A percentile compares a stretch with the other conserved stretches of the same genome.
phyloP scores from a whole-genome alignment of 345 rosid species.

The Melastoma malabathricum region DNA sequence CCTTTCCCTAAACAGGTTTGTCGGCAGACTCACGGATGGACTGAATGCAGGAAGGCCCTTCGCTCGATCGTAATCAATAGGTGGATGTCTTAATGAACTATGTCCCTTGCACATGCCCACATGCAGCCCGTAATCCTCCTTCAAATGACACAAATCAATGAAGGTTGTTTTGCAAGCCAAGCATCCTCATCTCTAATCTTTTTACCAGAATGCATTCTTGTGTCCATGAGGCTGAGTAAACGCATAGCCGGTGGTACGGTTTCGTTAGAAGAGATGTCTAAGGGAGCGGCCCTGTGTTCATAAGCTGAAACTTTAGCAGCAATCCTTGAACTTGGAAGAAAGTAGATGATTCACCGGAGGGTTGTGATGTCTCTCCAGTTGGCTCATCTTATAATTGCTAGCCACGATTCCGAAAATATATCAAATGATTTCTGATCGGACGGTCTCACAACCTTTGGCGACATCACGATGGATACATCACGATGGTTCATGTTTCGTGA shows the following conservation, averaged over 20 bases:
- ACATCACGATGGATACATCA: constrained; percentile 27
- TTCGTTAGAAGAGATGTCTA: background rate
- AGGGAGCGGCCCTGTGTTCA: background rate
- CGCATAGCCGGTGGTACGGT: background rate
- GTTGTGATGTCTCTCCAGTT: constrained; percentile 22
- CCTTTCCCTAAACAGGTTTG: background rate
- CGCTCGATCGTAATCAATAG: background rate
- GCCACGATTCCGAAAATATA: constrained; percentile 23
- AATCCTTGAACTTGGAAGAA: constrained; percentile 35
- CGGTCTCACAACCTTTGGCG: constrained; percentile 16
- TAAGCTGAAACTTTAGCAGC: constrained; percentile 22
- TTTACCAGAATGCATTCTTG: background rate
- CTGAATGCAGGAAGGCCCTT: background rate
- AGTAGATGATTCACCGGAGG: constrained; percentile 22
- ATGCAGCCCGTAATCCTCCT: background rate
- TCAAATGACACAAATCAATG: background rate
- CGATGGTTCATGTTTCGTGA: too few relatives aligned
- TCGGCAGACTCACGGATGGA: background rate
- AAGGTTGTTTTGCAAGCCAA: background rate
- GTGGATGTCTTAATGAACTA: background rate
- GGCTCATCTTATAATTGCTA: constrained; percentile 15
- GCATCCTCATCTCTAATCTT: background rate
- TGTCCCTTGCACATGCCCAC: background rate
- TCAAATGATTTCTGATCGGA: constrained; percentile 25
- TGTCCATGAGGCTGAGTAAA: constrained; percentile 7